Conservation (phyloP, 78 protist species). For the Speleostelium caveatum region DNA sequence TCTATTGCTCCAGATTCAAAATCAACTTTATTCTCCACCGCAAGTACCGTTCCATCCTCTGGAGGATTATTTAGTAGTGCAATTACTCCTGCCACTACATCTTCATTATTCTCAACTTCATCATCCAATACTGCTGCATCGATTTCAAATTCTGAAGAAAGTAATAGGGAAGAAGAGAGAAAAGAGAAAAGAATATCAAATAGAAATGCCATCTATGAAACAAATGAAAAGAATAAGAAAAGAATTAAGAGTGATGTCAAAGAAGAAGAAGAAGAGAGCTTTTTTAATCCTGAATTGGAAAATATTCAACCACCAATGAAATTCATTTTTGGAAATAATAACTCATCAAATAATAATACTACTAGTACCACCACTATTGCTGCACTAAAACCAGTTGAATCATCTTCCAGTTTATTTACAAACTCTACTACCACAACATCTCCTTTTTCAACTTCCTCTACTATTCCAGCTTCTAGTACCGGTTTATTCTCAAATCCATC, state of each 20-base stretch:
- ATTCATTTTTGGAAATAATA: neutral
- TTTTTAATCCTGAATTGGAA: neutral
- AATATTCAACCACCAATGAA: neutral
- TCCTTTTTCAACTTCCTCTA: neutral
- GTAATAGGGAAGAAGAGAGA: neutral
- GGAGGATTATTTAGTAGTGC: neutral
- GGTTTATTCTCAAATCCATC: no score
- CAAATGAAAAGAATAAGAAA: neutral
- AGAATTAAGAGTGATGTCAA: neutral
- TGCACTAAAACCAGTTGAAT: no score
- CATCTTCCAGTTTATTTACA: neutral
- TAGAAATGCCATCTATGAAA: neutral
- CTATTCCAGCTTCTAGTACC: neutral
- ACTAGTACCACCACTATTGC: neutral
- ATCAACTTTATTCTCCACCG: no score
- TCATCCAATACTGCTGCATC: neutral
- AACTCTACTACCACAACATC: neutral
- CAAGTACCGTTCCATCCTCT: no score
- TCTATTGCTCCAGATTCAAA: neutral
- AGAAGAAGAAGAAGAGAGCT: constrained; percentile 12
- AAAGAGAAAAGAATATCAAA: neutral
- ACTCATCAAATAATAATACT: neutral
- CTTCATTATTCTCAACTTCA: neutral
- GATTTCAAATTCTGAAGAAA: neutral
- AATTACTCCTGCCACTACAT: neutral